phyloP scores from a whole-genome alignment of 306 rosid species.

The Rubus parviflorus region DNA sequence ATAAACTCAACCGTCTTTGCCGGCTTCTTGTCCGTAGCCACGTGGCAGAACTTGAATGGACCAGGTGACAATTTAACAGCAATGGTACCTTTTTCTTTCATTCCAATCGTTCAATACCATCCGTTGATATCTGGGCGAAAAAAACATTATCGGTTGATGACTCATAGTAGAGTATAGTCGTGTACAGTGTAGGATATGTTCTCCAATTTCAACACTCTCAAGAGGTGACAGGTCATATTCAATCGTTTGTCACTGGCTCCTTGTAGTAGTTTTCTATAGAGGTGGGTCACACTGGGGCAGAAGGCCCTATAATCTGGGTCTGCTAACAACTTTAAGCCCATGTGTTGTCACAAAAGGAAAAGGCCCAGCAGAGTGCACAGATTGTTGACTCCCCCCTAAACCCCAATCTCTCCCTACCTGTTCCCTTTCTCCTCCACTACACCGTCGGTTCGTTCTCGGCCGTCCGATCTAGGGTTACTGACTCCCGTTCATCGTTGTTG shows the following conservation, averaged over 20 bases:
- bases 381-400: background rate
- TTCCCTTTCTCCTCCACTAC: background rate
- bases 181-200: too few relatives aligned
- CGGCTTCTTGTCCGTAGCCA: background rate
- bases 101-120: too few relatives aligned
- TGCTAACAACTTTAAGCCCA: background rate
- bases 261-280: too few relatives aligned
- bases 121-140: too few relatives aligned
- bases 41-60: background rate
- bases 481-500: background rate
- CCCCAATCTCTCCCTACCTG: background rate
- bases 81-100: background rate
- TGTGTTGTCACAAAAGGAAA: background rate
- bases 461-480: conserved; percentile 8
- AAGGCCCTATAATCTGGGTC: background rate
- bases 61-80: background rate
- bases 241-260: too few relatives aligned
- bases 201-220: too few relatives aligned
- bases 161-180: too few relatives aligned
- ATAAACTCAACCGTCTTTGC: background rate
- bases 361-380: background rate
- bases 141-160: too few relatives aligned
- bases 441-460: background rate
- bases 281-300: too few relatives aligned
- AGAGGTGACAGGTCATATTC: too few relatives aligned